phyloP scores from a whole-genome alignment of 2,329 filamentous ascomycete genomes.

The Penicillium concentricum region DNA sequence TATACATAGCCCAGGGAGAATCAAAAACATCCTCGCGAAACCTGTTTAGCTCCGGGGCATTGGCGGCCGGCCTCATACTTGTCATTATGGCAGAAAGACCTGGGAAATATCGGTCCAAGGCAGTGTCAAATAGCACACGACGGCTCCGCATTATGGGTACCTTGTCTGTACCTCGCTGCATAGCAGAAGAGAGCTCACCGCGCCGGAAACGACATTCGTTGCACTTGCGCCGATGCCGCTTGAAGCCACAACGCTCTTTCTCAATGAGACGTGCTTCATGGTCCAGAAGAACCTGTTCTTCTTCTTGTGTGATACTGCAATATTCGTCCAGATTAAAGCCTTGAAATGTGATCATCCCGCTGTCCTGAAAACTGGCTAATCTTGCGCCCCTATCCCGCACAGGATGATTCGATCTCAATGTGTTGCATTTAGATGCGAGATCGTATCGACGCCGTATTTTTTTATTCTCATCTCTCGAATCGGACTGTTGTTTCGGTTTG shows the following conservation, averaged over 20 bases:
- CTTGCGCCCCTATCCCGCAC: neutral
- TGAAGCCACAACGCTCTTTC: conserved; percentile 3
- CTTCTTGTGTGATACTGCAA: neutral
- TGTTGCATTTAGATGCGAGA: neutral
- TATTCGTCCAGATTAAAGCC: neutral
- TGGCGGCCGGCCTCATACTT: neutral
- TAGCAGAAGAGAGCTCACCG: neutral
- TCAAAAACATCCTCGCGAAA: neutral
- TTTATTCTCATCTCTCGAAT: neutral
- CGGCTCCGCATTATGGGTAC: neutral
- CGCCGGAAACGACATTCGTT: conserved; percentile 8
- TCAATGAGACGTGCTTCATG: conserved; percentile 2
- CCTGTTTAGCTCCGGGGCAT: neutral
- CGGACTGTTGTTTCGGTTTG: neutral
- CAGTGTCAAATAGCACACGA: neutral
- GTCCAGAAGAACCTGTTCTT: conserved; percentile 4
- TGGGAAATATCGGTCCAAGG: conserved; percentile 6
- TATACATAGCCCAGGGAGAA: neutral
- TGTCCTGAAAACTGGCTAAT: neutral
- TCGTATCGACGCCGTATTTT: conserved; percentile 3
- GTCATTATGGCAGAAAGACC: neutral
- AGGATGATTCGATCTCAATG: too few species aligned
- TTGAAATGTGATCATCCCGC: neutral
- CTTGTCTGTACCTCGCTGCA: neutral
- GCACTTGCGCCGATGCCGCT: conserved; percentile 9